Base-by-base conservation (phyloP, 2,329 filamentous ascomycete species). In the Chlorencoelia australis region DNA sequence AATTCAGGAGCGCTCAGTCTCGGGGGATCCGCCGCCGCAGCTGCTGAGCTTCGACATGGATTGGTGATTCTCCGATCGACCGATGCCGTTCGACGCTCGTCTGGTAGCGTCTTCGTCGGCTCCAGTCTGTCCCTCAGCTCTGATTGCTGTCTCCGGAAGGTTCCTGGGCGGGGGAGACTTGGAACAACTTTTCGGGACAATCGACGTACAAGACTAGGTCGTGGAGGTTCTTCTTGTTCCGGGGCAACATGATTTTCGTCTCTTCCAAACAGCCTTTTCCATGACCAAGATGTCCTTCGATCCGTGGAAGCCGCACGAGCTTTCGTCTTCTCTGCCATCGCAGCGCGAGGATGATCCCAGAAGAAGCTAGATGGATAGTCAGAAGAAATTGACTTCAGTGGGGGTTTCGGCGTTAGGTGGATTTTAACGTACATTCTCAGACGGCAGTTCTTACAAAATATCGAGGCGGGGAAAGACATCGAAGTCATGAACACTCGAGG, bases 141-240 rank as follows among this genome's bases (percentile, higher is more conserved):
- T 18, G 85, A 89, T 55, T 82, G 73, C 58, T 89, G 85, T 50
- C 87, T 75, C 59, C 79, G 82, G 61, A 93, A 87, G 0, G 85
- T 93, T 50, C 80, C 75, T 4, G 78, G 67, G 32, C 85, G 74
- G 25, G 86, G 84, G 24, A 94, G 63, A 11, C 81, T 80, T 13
- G 86, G 81, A 11, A 88, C 75, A n/a, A 86, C 83, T 52, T 70
- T 76, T 47, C 74, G 41, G 5, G 54, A 58, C 11, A 56, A 21
- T 34, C 53, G 45, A 28, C 52, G 52, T 22, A 46, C 51, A 18
- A 56, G 37, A 7, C 51, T 49, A 22, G 52, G 35, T 17, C 51
- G 40, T 31, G 44, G 42, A 14, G 43, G 42, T 7, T 31, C 26
- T 29, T 48, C 40, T 5, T 30, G 39, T 13, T 40, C 40, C 14